These are phyloP conservation scores for Boletus subcaerulescens DNA, from an alignment of 768 basidiomycete genomes.

Conservation along the genomic window DNA sequence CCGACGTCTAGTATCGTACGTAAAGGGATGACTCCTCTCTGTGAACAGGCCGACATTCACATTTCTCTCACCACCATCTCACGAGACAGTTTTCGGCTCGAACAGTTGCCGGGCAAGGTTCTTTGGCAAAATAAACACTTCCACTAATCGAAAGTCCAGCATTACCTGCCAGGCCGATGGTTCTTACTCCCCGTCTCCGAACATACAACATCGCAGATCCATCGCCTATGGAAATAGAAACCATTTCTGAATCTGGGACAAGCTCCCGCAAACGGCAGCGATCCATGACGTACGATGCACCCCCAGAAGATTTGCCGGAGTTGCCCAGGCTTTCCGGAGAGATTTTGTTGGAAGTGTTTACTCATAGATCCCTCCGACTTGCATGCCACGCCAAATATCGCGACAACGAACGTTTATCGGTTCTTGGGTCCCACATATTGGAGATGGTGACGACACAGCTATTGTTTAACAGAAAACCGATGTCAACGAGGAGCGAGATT, in stretches of 20 bases:
- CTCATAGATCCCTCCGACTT: slow-evolving; percentile 61
- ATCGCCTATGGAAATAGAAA: slow-evolving; percentile 33
- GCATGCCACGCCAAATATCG: slow-evolving; percentile 39
- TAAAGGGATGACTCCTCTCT: slow-evolving; percentile 28
- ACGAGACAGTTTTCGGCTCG: slow-evolving; percentile 13
- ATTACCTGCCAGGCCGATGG: slow-evolving; percentile 25
- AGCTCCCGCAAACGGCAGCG: slow-evolving; percentile 39
- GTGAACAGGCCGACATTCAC: slow-evolving; percentile 5
- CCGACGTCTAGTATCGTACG: slow-evolving; percentile 16
- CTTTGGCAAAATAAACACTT: slow-evolving; percentile 19
- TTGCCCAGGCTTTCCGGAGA: slow-evolving; percentile 53
- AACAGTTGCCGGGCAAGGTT: slow-evolving; percentile 14
- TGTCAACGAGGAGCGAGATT: slow-evolving; percentile 47
- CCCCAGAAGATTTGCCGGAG: slow-evolving; percentile 35
- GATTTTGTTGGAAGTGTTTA: slow-evolving; percentile 64
- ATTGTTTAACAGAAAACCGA: slow-evolving; percentile 51
- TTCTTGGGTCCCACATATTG: slow-evolving; percentile 49
- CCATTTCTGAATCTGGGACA: slow-evolving; percentile 22
- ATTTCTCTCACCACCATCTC: slow-evolving; percentile 23
- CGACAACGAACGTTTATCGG: slow-evolving; percentile 57
- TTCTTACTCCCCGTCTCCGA: slow-evolving; percentile 36
- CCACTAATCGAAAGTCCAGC: slow-evolving; percentile 9
- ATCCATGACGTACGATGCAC: slow-evolving; percentile 29
- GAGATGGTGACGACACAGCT: slow-evolving; percentile 44
- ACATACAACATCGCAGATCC: slow-evolving; percentile 33